Conservation (phyloP, 2,329 filamentous ascomycete species). For the Sporothrix pseudoabietina region DNA sequence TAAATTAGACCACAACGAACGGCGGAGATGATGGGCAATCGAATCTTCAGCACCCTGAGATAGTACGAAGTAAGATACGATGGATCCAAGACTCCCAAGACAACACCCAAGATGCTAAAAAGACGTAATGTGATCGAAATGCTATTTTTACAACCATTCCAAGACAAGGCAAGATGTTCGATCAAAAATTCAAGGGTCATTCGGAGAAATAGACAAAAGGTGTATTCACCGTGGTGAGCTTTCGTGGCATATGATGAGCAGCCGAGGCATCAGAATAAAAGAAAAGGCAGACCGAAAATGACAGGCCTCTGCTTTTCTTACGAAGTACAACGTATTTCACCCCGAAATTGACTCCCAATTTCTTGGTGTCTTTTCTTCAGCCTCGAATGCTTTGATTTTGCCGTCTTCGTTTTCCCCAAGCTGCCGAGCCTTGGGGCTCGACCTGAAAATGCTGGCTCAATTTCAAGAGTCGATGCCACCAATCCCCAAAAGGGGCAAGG, state of each 20-base stretch:
- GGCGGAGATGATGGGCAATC: not conserved
- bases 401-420: not conserved
- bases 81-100: not conserved
- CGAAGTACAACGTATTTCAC: no score
- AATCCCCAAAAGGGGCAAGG: conserved; percentile 18
- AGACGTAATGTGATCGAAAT: not conserved
- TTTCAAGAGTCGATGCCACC: not conserved
- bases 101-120: not conserved
- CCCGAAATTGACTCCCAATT: not conserved
- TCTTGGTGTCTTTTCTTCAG: not conserved
- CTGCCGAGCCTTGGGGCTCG: not conserved
- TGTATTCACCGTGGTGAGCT: not conserved
- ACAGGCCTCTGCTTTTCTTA: not conserved
- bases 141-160: conserved; percentile 18
- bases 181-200: not conserved
- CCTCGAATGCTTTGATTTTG: conserved; percentile 7
- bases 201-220: not conserved
- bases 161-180: conserved; percentile 9
- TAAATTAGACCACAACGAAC: not conserved
- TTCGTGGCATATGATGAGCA: not conserved
- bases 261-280: not conserved
- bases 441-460: not conserved
- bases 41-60: conserved; percentile 14
- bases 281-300: not conserved
- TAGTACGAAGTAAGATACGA: not conserved